These are phyloP conservation scores for Dentipellis fragilis DNA, from an alignment of 768 basidiomycete genomes.

Conservation along the genomic window DNA sequence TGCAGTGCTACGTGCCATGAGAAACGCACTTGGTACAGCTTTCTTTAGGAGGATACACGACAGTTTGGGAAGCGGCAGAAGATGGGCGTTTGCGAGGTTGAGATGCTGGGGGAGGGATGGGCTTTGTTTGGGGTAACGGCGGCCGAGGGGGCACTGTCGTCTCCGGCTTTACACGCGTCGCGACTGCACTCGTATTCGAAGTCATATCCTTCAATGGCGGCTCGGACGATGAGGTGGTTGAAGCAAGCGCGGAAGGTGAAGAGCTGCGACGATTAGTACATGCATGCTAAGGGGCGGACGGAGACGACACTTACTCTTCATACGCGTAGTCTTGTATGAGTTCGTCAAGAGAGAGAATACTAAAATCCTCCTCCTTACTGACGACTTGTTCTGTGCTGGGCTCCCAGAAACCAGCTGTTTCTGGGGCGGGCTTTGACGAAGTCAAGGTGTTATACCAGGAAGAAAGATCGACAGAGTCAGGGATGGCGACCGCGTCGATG, in stretches of 20 bases:
- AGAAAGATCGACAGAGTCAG: conserved; percentile 39
- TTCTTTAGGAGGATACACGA: conserved; percentile 66
- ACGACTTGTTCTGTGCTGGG: conserved; percentile 27
- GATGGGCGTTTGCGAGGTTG: conserved; percentile 47
- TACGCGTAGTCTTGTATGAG: conserved; percentile 66
- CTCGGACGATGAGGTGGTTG: conserved; percentile 4
- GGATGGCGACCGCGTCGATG: conserved; percentile 39
- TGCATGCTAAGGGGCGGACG: conserved; percentile 8
- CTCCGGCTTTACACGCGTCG: not conserved
- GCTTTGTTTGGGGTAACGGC: conserved; percentile 43
- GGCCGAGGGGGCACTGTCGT: conserved; percentile 15
- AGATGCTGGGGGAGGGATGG: conserved; percentile 57
- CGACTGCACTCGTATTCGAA: not conserved
- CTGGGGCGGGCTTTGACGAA: conserved; percentile 28
- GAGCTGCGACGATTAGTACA: conserved; percentile 12
- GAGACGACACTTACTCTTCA: conserved; percentile 48
- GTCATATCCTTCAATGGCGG: not conserved
- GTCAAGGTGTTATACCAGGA: conserved; percentile 50
- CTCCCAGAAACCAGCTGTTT: conserved; percentile 32
- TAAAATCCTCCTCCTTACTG: conserved; percentile 39
- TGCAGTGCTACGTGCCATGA: conserved; percentile 1
- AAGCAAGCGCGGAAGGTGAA: conserved; percentile 1
- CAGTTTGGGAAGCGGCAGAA: conserved; percentile 39
- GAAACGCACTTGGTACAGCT: conserved; percentile 62
- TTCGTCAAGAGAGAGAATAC: conserved; percentile 62